Percentiles rank a stretch among this genome's conserved stretches.
Conservation (phyloP, 257 asterid genomes). For the Eustoma russellianum region DNA sequence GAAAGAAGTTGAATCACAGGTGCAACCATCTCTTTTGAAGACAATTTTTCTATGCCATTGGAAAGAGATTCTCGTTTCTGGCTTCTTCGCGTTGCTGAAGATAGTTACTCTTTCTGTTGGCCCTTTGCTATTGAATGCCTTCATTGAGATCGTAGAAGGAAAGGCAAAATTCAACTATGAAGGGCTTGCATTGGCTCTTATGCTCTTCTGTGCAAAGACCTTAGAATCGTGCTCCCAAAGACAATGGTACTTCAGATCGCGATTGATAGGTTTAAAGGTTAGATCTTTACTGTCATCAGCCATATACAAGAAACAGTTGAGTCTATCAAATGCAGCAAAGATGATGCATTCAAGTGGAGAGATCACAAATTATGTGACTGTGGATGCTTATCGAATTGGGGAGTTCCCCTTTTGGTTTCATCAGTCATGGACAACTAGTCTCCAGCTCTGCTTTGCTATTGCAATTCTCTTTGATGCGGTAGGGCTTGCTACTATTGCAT, state of each 20-base stretch:
- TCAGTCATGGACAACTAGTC: conserved; percentile 25
- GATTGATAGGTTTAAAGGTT: conserved; percentile 24
- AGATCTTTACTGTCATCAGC: conserved; percentile 25
- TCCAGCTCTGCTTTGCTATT: conserved; percentile 24
- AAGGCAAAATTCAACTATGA: conserved; percentile 12
- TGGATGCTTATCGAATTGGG: conserved; percentile 27
- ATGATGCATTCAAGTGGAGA: conserved; percentile 25
- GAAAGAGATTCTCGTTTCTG: conserved; percentile 23
- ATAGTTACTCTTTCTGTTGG: conserved; percentile 19
- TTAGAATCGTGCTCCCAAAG: conserved; percentile 31
- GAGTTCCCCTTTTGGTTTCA: conserved; percentile 33
- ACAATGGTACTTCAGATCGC: conserved; percentile 30
- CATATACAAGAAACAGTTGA: conserved; percentile 26
- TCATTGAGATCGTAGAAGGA: conserved; percentile 25
- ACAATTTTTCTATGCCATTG: conserved; percentile 18
- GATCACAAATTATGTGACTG: conserved; percentile 27
- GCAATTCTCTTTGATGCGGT: conserved; percentile 21
- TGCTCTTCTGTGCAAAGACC: conserved; percentile 21
- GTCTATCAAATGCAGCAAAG: conserved; percentile 18
- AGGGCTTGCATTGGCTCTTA: conserved; percentile 19
- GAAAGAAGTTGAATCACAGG: not conserved
- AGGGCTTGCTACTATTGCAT: conserved; percentile 24
- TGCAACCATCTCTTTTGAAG: conserved; percentile 8
- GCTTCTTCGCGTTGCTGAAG: conserved; percentile 23
- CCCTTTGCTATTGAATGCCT: conserved; percentile 30